These are phyloP conservation scores for Saitozyma sp. DNA, from an alignment of 768 basidiomycete species.

Conservation along the genomic window DNA sequence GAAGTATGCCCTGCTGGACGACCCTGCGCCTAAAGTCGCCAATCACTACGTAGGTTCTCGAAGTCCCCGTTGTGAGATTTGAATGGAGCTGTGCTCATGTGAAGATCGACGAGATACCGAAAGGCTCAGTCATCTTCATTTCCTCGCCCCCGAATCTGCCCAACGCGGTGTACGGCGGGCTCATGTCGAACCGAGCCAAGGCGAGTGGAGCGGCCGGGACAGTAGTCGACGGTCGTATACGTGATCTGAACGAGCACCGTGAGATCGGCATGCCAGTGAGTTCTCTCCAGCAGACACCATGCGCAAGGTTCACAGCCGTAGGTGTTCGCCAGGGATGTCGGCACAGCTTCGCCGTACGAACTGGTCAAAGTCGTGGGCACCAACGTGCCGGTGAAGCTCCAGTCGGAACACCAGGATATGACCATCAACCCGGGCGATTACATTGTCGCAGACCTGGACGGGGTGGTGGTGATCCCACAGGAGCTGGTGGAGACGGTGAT, in stretches of 20 bases:
- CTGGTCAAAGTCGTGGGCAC: conserved; percentile 55
- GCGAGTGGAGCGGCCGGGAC: conserved; percentile 1
- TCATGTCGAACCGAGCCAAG: conserved; percentile 9
- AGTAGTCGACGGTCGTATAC: conserved; percentile 10
- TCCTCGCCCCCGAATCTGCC: not conserved
- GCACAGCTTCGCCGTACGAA: conserved; percentile 34
- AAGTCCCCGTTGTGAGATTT: no score
- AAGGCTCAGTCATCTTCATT: conserved; percentile 11
- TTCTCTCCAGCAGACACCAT: not conserved
- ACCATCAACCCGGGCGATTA: conserved; percentile 72
- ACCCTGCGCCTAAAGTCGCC: not conserved
- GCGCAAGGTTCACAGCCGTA: not conserved
- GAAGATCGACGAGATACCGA: conserved; percentile 10
- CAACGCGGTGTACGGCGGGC: conserved; percentile 14
- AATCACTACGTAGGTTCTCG: conserved; percentile 16
- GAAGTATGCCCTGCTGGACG: conserved; percentile 39
- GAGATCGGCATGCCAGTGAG: conserved; percentile 5
- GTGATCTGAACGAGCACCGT: conserved; percentile 10
- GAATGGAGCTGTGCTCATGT: not conserved
- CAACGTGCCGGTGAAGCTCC: not conserved
- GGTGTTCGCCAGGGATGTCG: conserved; percentile 19
- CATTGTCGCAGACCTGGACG: conserved; percentile 83
- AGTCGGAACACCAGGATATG: conserved; percentile 45
- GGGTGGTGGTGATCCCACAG: conserved; percentile 77
- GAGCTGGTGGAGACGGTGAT: conserved; percentile 61